Conservation (phyloP, 1,139 yeast species). For the Sugiyamaella pinicola region DNA sequence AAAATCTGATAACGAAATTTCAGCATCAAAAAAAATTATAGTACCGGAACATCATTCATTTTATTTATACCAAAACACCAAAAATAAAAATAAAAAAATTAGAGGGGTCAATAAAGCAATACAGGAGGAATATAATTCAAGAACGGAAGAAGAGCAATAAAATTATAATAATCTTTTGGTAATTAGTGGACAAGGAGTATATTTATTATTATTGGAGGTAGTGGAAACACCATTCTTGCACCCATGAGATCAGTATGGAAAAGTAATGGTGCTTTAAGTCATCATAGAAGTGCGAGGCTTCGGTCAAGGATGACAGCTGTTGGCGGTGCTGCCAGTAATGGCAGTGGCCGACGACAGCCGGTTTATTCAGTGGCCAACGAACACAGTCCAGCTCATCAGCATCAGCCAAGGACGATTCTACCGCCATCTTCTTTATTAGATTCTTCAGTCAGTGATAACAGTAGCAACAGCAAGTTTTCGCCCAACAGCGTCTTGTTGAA, state of each 20-base stretch:
- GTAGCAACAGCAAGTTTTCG: background rate
- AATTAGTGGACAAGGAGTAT: no score
- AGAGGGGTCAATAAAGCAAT: no score
- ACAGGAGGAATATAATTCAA: no score
- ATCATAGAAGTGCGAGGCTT: slow-evolving; percentile 1
- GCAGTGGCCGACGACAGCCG: background rate
- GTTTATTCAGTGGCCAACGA: slow-evolving; percentile 12
- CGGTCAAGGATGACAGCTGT: background rate
- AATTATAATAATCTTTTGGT: no score
- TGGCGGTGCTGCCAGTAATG: background rate
- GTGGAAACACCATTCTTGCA: no score
- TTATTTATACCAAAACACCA: background rate
- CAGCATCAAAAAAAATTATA: background rate
- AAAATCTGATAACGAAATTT: background rate
- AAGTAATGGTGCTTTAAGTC: slow-evolving; percentile 10
- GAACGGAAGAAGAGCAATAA: no score
- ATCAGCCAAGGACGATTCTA: slow-evolving; percentile 7
- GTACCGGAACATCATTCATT: background rate
- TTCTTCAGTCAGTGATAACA: background rate
- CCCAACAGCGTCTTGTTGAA: background rate
- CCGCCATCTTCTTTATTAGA: slow-evolving; percentile 13
- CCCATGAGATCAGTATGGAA: slow-evolving; percentile 17
- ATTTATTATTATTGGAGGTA: no score
- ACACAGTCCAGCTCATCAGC: background rate
- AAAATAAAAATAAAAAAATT: no score